Evolutionary conservation across 2,329 filamentous ascomycete genomes (phyloP).

Genomic region (Polychaeton citri): DNA sequence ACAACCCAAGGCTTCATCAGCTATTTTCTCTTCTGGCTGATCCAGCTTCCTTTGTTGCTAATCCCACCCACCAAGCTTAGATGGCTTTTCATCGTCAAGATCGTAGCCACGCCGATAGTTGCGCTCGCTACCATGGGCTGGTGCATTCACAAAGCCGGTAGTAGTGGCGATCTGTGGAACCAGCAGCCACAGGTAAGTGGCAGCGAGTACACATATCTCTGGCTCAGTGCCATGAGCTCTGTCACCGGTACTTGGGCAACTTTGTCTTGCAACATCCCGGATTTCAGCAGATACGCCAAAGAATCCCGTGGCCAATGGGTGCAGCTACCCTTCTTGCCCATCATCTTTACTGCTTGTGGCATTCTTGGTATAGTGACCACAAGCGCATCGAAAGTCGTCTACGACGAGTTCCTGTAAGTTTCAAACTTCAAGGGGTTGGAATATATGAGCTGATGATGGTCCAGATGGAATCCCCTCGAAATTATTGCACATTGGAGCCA

Average conservation of each 20-base stretch:
- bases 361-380: slow-evolving; percentile 44
- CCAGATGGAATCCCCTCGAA: slow-evolving; percentile 11
- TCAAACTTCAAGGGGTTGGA: too few species aligned
- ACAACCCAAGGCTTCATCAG: slow-evolving; percentile 28
- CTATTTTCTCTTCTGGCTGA: slow-evolving; percentile 29
- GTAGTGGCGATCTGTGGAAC: slow-evolving; percentile 10
- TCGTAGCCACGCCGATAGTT: slow-evolving; percentile 18
- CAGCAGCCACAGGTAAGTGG: slow-evolving; percentile 21
- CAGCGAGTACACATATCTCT: slow-evolving; percentile 24
- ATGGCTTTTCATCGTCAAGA: slow-evolving; percentile 24
- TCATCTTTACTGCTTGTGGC: slow-evolving; percentile 41
- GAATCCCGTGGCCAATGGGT: slow-evolving; percentile 5
- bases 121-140: slow-evolving; percentile 15
- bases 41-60: slow-evolving; percentile 30
- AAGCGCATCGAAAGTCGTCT: slow-evolving; percentile 37
- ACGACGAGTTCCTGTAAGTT: slow-evolving; percentile 29
- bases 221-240: slow-evolving; percentile 34
- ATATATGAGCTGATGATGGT: too few species aligned
- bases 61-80: slow-evolving; percentile 13
- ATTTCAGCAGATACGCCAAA: slow-evolving; percentile 7
- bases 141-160: slow-evolving; percentile 12
- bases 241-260: slow-evolving; percentile 40
- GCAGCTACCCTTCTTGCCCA: slow-evolving; percentile 7
- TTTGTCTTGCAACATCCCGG: slow-evolving; percentile 31
- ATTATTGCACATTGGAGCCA: slow-evolving; percentile 6